A percentile compares a stretch with the other conserved stretches of the same genome.
These are phyloP conservation scores for Fusarium torreyae DNA, from an alignment of 2,329 filamentous ascomycete species.

Conservation along the genomic window DNA sequence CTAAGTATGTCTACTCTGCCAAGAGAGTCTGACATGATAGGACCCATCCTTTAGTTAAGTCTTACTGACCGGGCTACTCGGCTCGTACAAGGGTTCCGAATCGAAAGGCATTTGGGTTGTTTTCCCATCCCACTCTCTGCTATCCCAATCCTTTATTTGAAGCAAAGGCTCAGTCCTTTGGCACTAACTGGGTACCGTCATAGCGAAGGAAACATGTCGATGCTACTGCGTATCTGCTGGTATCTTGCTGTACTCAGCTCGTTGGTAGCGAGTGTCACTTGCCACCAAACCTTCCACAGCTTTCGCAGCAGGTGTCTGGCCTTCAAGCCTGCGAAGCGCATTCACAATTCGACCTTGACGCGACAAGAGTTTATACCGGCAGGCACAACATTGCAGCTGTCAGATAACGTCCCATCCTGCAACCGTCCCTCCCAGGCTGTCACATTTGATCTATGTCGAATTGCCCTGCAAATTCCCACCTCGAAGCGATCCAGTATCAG, in stretches of 20 bases:
- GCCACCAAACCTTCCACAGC: neutral
- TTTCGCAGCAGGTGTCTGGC: slow-evolving; percentile 18
- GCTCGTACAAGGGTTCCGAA: neutral
- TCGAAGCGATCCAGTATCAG: slow-evolving; percentile 48
- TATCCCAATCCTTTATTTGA: neutral
- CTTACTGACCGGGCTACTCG: neutral
- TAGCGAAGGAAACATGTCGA: neutral
- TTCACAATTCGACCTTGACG: slow-evolving; percentile 26
- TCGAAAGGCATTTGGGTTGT: neutral
- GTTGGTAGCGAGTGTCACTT: neutral
- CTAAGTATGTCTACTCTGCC: neutral
- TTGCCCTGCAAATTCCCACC: slow-evolving; percentile 26
- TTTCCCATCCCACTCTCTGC: neutral
- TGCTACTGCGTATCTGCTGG: neutral
- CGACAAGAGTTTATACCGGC: slow-evolving; percentile 19
- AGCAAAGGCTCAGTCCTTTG: neutral
- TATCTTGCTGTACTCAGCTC: neutral
- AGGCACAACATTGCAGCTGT: slow-evolving; percentile 1
- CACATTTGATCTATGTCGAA: slow-evolving; percentile 17
- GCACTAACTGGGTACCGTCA: too few relatives aligned
- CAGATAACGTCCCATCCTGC: slow-evolving; percentile 23
- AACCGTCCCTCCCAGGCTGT: slow-evolving; percentile 25
- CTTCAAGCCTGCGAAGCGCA: slow-evolving; percentile 1
- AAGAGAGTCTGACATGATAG: neutral
- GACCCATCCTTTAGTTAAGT: neutral